These are phyloP conservation scores for Pleurotus cornucopiae DNA, from an alignment of 768 basidiomycete genomes.

Conservation along the genomic window DNA sequence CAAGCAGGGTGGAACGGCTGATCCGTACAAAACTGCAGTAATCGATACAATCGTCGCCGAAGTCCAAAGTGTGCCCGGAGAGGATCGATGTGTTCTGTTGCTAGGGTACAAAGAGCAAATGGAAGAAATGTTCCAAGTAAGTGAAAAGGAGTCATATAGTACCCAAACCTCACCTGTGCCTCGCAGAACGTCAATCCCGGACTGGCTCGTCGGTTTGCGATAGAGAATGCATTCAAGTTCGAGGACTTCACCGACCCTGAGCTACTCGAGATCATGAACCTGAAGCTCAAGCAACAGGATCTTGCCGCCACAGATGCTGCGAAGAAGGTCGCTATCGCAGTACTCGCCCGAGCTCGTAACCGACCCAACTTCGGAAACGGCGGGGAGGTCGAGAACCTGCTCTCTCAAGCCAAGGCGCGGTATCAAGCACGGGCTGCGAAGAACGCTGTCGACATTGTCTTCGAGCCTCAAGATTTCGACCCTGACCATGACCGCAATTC, in stretches of 20 bases:
- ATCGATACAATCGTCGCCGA: conserved; percentile 76
- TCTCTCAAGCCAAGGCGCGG: conserved; percentile 44
- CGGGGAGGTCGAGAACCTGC: conserved; percentile 61
- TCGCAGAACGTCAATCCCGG: conserved; percentile 70
- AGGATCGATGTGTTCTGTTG: conserved; percentile 65
- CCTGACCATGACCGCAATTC: conserved; percentile 49
- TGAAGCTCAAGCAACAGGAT: conserved; percentile 55
- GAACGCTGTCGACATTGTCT: conserved; percentile 34
- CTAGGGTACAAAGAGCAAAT: conserved; percentile 65
- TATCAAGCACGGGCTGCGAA: conserved; percentile 34
- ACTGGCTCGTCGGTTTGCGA: conserved; percentile 59
- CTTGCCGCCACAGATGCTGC: conserved; percentile 52
- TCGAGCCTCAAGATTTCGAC: conserved; percentile 63
- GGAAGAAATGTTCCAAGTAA: conserved; percentile 71
- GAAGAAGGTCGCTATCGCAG: conserved; percentile 51
- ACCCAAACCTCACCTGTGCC: background rate
- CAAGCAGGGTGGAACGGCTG: conserved; percentile 32
- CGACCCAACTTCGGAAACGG: conserved; percentile 65
- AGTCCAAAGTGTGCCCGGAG: conserved; percentile 63
- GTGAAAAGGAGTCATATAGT: conserved; percentile 4
- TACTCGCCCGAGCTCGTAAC: conserved; percentile 34
- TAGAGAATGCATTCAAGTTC: conserved; percentile 68
- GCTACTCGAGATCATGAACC: conserved; percentile 45
- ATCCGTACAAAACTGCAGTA: conserved; percentile 61
- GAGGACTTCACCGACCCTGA: conserved; percentile 58